Evolutionary conservation across 108 stramenopile genomes (phyloP).

Genomic region (Parietichytrium sp.): DNA sequence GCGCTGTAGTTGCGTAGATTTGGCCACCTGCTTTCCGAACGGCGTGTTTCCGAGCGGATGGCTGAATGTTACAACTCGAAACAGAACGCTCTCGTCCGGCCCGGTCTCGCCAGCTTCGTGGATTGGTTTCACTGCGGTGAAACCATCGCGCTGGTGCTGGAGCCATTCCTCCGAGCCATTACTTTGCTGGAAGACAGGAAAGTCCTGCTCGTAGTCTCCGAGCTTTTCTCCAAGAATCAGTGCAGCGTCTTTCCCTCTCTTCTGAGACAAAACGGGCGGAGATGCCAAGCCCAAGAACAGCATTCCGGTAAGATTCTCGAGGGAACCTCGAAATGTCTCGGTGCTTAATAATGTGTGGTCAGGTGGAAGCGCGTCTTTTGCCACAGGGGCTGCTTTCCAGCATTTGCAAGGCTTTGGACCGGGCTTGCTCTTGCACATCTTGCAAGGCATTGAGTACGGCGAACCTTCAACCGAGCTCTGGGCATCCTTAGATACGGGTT

Average conservation of each 20-base stretch:
- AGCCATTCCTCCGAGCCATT: too few species aligned
- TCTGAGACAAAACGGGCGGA: too few species aligned
- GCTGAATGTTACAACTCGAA: background rate
- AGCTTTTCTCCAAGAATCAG: background rate
- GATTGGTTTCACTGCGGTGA: too few species aligned
- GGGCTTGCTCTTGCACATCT: background rate
- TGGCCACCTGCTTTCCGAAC: conserved; percentile 12
- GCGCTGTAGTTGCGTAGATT: conserved; percentile 13
- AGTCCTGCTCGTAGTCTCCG: conserved; percentile 19
- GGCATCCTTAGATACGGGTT: background rate
- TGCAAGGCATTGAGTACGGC: background rate
- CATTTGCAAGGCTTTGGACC: background rate
- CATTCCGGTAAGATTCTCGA: background rate
- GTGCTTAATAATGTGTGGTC: conserved; percentile 14
- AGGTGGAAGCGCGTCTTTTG: background rate
- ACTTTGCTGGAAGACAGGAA: background rate
- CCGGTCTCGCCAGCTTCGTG: background rate
- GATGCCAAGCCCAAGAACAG: conserved; percentile 9
- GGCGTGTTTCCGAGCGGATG: conserved; percentile 14
- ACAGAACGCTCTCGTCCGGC: background rate
- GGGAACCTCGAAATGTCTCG: background rate
- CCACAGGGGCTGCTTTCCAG: conserved; percentile 25
- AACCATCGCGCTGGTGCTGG: too few species aligned
- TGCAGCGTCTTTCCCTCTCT: background rate
- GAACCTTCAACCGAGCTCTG: background rate